A percentile compares a stretch with the other conserved stretches of the same genome.
Evolutionary conservation across 192 early-diverging fungal species (phyloP).

Genomic region (Podila epicladia): DNA sequence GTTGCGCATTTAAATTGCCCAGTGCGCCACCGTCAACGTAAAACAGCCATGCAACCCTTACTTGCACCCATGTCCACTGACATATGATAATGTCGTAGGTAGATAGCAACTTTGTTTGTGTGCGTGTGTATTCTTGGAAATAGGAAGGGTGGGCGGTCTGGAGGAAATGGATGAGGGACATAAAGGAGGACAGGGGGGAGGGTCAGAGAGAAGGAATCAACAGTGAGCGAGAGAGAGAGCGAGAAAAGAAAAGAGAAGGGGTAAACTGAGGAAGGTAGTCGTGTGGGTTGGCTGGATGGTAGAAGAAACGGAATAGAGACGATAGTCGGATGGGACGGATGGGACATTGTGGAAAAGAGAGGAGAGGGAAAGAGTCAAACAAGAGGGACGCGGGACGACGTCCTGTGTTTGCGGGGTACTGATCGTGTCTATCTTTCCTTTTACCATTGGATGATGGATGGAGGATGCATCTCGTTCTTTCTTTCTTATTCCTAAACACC

Average conservation of each 20-base stretch:
- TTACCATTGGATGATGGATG: not conserved
- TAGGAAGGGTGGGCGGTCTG: not conserved
- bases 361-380: not conserved
- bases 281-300: not conserved
- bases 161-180: too few species aligned
- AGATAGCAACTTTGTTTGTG: not conserved
- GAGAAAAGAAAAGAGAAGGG: not conserved
- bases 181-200: not conserved
- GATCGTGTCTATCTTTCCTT: not conserved
- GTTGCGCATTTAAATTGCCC: not conserved
- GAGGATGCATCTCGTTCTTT: not conserved
- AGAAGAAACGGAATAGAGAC: slow-evolving; percentile 3
- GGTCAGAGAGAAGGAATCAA: not conserved
- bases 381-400: not conserved
- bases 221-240: not conserved
- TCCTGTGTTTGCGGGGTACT: not conserved
- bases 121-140: not conserved
- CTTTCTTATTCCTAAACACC: not conserved
- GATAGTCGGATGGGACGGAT: not conserved
- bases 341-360: not conserved
- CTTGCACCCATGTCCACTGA: not conserved
- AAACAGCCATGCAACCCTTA: not conserved
- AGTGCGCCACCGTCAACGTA: not conserved
- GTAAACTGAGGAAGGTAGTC: not conserved
- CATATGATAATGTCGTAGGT: slow-evolving; percentile 20